phyloP scores from a whole-genome alignment of 108 stramenopile species.

The Epipyxis sp. region DNA sequence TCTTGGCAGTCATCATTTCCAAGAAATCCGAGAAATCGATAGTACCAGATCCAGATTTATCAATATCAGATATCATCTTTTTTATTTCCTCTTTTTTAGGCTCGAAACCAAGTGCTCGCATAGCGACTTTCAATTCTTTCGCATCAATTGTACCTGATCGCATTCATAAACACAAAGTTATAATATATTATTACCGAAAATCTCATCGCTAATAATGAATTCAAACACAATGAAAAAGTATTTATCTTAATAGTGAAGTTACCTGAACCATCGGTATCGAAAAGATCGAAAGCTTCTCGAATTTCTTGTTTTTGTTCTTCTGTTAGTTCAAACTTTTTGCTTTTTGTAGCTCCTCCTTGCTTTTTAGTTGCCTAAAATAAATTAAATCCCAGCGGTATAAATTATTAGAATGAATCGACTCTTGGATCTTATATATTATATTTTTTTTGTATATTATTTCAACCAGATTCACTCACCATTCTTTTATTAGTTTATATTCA shows the following conservation, averaged over 20 bases:
- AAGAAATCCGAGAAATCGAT: slow-evolving; percentile 82
- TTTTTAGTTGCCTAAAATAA: slow-evolving; percentile 6
- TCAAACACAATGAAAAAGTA: not conserved
- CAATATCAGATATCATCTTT: slow-evolving; percentile 73
- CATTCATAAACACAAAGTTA: not conserved
- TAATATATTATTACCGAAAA: too few species aligned
- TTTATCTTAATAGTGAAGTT: not conserved
- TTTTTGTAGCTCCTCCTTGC: slow-evolving; percentile 6
- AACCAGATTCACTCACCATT: too few species aligned
- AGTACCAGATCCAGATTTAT: slow-evolving; percentile 76
- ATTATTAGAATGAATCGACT: too few species aligned
- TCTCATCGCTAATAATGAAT: too few species aligned
- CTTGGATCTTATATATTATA: too few species aligned
- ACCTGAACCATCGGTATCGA: slow-evolving; percentile 69
- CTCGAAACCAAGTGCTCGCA: slow-evolving; percentile 81
- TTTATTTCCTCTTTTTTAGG: slow-evolving; percentile 81
- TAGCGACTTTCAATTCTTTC: slow-evolving; percentile 82
- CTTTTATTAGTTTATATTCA: too few species aligned
- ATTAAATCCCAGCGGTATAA: too few species aligned
- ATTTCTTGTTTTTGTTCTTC: slow-evolving; percentile 43
- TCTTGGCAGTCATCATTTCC: slow-evolving; percentile 64
- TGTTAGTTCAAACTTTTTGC: slow-evolving; percentile 31
- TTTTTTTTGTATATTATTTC: too few species aligned
- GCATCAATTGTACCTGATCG: slow-evolving; percentile 66
- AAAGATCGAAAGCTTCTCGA: slow-evolving; percentile 71